Evolutionary conservation across 768 basidiomycete genomes (phyloP).

Genomic region (Tephrocybe sp.): DNA sequence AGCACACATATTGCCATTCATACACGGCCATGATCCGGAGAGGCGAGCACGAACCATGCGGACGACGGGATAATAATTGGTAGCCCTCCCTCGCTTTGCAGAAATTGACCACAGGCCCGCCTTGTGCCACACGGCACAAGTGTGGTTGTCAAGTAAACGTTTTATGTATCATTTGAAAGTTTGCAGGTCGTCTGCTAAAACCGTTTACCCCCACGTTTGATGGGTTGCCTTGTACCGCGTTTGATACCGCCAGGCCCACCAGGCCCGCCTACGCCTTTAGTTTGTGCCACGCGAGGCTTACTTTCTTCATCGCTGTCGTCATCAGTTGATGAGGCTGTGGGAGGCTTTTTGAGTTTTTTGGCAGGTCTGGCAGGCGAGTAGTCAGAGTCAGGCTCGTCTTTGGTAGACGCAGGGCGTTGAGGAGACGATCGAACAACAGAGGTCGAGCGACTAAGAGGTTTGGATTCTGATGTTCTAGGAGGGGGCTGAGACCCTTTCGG

Average conservation of each 20-base stretch:
- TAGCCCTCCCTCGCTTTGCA: background rate
- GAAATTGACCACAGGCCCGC: background rate
- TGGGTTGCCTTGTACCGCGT: constrained; percentile 66
- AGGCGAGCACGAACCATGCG: background rate
- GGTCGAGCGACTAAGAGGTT: constrained; percentile 4
- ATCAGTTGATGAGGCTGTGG: constrained; percentile 38
- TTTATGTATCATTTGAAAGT: too few species aligned
- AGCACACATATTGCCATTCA: too few species aligned
- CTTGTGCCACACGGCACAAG: too few species aligned
- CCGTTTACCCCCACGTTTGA: constrained; percentile 74
- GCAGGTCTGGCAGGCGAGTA: constrained; percentile 49
- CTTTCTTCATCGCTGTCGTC: constrained; percentile 61
- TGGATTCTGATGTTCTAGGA: background rate
- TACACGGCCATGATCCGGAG: too few species aligned
- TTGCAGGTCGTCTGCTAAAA: constrained; percentile 44
- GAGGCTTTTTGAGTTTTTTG: constrained; percentile 51
- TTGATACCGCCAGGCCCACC: constrained; percentile 27
- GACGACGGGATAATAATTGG: background rate
- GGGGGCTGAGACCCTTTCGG: background rate
- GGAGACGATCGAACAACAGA: constrained; percentile 7
- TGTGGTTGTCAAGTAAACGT: too few species aligned
- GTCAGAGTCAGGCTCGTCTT: constrained; percentile 43
- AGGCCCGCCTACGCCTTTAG: constrained; percentile 36
- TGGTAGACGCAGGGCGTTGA: background rate
- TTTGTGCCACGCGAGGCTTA: constrained; percentile 39